Base-by-base conservation (phyloP, 108 stramenopile species). In the Epithemia pelagica region DNA sequence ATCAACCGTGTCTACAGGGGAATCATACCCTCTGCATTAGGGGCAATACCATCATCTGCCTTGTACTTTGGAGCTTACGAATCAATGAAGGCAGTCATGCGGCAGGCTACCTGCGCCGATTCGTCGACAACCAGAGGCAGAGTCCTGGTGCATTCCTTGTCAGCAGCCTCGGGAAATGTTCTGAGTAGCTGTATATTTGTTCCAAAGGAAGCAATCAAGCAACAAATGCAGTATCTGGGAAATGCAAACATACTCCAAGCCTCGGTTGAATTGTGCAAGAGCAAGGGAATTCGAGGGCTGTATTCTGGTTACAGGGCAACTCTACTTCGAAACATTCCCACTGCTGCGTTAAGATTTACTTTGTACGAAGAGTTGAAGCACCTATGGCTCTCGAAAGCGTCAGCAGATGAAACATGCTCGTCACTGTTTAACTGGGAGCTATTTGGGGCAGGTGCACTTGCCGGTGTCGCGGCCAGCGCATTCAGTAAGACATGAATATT, bases 41-140 rank as follows among this genome's bases (percentile, higher is more conserved):
- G 86, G 0, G 71, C 86, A 8, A 85, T 90, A 66, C 86, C 89
- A 24, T 81, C 82, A n/a, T 85, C 83, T 33, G 85, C 85, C 3
- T 70, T 90, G 1, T 90, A 90, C 64, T 90, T 90, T 75, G 85
- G 85, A 10, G 73, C 81, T 30, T 90, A 90, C 69, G 85, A 84
- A 69, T 59, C 69, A 51, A 72, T 75, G 30, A 90, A 90, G 70
- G 51, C 30, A 21, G 24, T 59, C 19, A 27, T 66, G 1, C 24
- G 24, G 7, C 52, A 55, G 27, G 20, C 24, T 56, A 8, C 29
- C 2, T 23, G 59, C 28, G 23, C 30, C 18, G 58, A 32, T 8
- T 26, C 30, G 22, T 30, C 25, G 59, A 73, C 51, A 23, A n/a
- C 57, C 10, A 5, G 27, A 57, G 31, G 27, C 7, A 32, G 81